Evolutionary conservation across 768 basidiomycete species (phyloP).

Genomic region (Mycena epipterygia): DNA sequence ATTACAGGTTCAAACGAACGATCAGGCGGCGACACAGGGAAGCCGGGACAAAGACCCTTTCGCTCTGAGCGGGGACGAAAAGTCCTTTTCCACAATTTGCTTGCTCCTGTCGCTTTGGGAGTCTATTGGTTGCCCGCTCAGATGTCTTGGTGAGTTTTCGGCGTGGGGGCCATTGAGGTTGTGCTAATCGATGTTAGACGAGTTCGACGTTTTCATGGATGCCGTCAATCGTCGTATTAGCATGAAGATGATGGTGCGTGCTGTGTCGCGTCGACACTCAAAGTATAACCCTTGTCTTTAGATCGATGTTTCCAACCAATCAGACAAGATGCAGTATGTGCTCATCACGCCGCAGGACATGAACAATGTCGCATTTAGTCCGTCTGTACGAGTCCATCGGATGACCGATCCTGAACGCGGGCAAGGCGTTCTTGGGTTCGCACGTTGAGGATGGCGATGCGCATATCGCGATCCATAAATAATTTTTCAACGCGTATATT

Average conservation of each 20-base stretch:
- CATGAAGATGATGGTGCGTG: slow-evolving; percentile 96
- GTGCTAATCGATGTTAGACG: slow-evolving; percentile 65
- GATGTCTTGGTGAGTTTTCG: slow-evolving; percentile 84
- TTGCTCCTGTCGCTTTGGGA: slow-evolving; percentile 96
- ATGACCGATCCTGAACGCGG: slow-evolving; percentile 87
- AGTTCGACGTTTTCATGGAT: slow-evolving; percentile 99
- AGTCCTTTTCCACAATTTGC: slow-evolving; percentile 97
- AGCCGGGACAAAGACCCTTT: slow-evolving; percentile 85
- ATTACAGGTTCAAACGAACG: slow-evolving; percentile 84
- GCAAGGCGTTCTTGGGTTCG: slow-evolving; percentile 59
- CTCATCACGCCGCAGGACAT: slow-evolving; percentile 97
- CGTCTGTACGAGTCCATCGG: slow-evolving; percentile 78
- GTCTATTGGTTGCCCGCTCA: slow-evolving; percentile 91
- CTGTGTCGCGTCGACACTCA: not conserved
- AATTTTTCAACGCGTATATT: too few species aligned
- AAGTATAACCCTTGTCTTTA: slow-evolving; percentile 41
- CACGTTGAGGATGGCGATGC: slow-evolving; percentile 7
- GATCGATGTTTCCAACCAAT: slow-evolving; percentile 92
- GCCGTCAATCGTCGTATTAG: slow-evolving; percentile 92
- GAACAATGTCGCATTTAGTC: slow-evolving; percentile 78
- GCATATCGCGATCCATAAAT: slow-evolving; percentile 23
- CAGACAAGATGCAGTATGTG: slow-evolving; percentile 92
- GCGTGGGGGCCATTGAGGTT: not conserved
- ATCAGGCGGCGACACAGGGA: slow-evolving; percentile 74
- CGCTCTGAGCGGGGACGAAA: slow-evolving; percentile 93